A percentile compares a stretch with the other conserved stretches of the same genome.
Evolutionary conservation across 495 filamentous ascomycete genomes (phyloP).

Genomic region (Tuber magnatum): DNA sequence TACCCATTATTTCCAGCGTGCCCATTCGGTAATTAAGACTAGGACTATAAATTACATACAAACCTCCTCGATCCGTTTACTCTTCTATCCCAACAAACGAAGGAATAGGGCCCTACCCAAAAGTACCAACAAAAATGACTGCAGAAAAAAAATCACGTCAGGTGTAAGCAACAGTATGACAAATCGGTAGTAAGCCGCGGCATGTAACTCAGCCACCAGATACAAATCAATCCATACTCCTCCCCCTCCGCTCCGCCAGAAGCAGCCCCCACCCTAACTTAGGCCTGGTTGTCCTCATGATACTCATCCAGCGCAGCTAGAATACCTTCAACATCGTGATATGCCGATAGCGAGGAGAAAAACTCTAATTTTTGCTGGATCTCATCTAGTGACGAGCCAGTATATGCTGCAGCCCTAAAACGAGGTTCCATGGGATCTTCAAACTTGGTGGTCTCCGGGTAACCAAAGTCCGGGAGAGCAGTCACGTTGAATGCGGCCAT

Average conservation of each 20-base stretch:
- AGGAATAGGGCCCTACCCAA: neutral
- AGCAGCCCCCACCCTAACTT: neutral
- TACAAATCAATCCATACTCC: neutral
- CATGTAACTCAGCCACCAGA: neutral
- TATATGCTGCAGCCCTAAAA: constrained; percentile 33
- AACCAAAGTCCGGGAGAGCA: constrained; percentile 46
- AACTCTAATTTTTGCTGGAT: constrained; percentile 13
- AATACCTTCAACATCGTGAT: constrained; percentile 18
- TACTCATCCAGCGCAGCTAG: constrained; percentile 34
- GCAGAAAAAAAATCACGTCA: neutral
- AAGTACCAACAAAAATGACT: neutral
- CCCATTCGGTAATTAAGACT: too few relatives aligned
- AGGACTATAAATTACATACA: neutral
- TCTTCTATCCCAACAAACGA: neutral
- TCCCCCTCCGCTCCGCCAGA: too few relatives aligned
- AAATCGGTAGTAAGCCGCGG: neutral
- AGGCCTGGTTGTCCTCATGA: neutral
- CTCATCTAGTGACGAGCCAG: neutral
- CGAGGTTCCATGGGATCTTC: constrained; percentile 39
- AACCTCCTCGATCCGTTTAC: neutral
- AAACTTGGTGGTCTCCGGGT: constrained; percentile 46
- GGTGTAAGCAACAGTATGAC: neutral
- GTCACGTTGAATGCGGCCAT: constrained; percentile 58
- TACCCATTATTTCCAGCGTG: too few relatives aligned
- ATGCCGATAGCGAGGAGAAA: constrained; percentile 28